A percentile compares a stretch with the other conserved stretches of the same genome.
phyloP scores from a whole-genome alignment of 495 filamentous ascomycete species.

The Trypethelium eluteriae region DNA sequence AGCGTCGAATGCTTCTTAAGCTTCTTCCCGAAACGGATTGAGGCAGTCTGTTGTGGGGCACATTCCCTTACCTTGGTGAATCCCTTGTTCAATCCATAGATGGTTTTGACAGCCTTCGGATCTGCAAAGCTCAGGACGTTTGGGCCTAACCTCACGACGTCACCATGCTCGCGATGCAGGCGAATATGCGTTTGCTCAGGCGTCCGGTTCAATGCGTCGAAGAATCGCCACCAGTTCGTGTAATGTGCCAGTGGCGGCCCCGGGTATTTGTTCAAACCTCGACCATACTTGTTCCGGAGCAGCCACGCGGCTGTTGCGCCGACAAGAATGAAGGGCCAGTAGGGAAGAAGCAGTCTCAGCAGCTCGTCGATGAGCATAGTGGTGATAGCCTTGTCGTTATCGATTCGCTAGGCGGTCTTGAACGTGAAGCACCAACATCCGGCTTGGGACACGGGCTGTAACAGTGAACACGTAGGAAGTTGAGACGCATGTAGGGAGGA shows the following conservation, averaged over 20 bases:
- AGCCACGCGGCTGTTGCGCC: conserved; percentile 39
- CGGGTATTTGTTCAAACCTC: conserved; percentile 44
- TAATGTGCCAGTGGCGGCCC: conserved; percentile 34
- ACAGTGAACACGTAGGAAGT: too few relatives aligned
- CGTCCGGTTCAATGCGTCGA: conserved; percentile 53
- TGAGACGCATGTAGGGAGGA: too few relatives aligned
- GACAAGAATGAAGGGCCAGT: conserved; percentile 42
- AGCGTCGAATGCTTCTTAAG: conserved; percentile 34
- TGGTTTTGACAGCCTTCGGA: conserved; percentile 59
- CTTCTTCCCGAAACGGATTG: neutral
- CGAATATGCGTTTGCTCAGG: conserved; percentile 58
- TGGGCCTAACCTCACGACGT: conserved; percentile 63
- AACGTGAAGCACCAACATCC: too few relatives aligned
- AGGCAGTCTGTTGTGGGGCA: neutral
- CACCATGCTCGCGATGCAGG: conserved; percentile 63
- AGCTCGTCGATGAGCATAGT: conserved; percentile 30
- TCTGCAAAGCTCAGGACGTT: conserved; percentile 60
- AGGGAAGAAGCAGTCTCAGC: conserved; percentile 36
- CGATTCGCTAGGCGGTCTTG: neutral
- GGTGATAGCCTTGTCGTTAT: neutral
- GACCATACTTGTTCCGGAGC: conserved; percentile 50
- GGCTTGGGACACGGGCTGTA: too few relatives aligned
- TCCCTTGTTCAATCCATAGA: conserved; percentile 79
- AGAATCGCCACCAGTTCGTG: conserved; percentile 46
- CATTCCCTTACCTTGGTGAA: neutral